A percentile compares a stretch with the other conserved stretches of the same genome.
Evolutionary conservation across 2,329 filamentous ascomycete genomes (phyloP).

Genomic region (Tolypocladium paradoxum): DNA sequence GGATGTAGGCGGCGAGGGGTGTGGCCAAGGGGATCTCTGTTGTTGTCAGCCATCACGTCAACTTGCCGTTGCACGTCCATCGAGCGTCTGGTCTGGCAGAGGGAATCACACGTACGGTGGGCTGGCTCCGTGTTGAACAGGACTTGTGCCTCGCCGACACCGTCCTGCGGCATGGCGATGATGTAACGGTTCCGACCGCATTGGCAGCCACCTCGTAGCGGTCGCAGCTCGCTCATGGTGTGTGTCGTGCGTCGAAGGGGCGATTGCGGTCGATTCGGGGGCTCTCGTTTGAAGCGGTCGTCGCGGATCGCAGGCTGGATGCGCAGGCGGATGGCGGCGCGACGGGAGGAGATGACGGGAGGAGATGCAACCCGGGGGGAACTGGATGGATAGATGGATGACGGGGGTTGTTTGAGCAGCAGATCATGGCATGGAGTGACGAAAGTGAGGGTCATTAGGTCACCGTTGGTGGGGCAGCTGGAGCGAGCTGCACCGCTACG

Average conservation of each 20-base stretch:
- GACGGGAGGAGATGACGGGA: neutral
- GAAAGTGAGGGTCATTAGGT: neutral
- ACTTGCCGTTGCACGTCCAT: neutral
- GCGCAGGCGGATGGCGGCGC: neutral
- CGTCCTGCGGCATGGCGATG: slow-evolving; percentile 54
- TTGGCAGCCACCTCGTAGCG: slow-evolving; percentile 66
- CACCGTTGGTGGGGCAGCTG: neutral
- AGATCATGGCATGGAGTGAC: neutral
- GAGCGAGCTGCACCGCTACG: too few relatives aligned
- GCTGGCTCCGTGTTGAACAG: slow-evolving; percentile 62
- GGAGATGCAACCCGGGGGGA: neutral
- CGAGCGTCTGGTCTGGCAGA: neutral
- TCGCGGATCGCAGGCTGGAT: neutral
- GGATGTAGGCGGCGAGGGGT: slow-evolving; percentile 70
- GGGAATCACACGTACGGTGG: slow-evolving; percentile 51
- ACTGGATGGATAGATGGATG: neutral
- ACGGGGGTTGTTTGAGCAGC: neutral
- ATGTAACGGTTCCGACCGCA: slow-evolving; percentile 81
- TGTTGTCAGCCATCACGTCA: neutral
- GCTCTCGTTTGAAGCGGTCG: neutral
- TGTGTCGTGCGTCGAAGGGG: neutral
- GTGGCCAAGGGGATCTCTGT: slow-evolving; percentile 56
- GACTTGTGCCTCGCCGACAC: slow-evolving; percentile 49
- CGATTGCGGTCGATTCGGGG: neutral
- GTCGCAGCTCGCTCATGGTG: slow-evolving; percentile 37